phyloP scores from a whole-genome alignment of 2,329 filamentous ascomycete species.

The Ramularia endophylla region DNA sequence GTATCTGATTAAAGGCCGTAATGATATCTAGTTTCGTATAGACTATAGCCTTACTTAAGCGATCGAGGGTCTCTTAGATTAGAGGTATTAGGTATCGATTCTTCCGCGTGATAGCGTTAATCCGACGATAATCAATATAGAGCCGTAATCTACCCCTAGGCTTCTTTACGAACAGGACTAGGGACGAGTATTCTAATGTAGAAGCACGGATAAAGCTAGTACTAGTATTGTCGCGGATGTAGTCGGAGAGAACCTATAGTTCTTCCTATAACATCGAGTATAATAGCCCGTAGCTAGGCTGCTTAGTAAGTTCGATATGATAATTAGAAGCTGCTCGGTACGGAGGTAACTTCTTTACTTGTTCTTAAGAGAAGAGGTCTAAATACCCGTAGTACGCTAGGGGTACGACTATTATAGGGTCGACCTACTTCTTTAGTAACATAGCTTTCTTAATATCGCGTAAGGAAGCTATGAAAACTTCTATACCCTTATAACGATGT shows the following conservation, averaged over 20 bases:
- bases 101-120: neutral
- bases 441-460: too few relatives aligned
- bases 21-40: conserved; percentile 19
- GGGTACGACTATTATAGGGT: too few relatives aligned
- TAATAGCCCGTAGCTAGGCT: too few relatives aligned
- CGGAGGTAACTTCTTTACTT: too few relatives aligned
- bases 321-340: too few relatives aligned
- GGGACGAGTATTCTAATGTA: neutral
- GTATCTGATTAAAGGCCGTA: conserved; percentile 8
- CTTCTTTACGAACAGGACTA: neutral
- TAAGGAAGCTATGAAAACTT: too few relatives aligned
- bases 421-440: too few relatives aligned
- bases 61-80: neutral
- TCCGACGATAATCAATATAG: neutral
- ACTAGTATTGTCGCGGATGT: neutral
- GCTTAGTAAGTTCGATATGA: too few relatives aligned
- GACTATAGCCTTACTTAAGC: neutral
- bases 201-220: neutral
- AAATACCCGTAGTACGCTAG: too few relatives aligned
- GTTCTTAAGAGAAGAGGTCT: too few relatives aligned
- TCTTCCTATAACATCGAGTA: neutral
- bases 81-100: neutral
- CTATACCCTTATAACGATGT: too few relatives aligned
- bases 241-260: neutral
- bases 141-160: neutral